Conservation (phyloP, 768 basidiomycete genomes). For the Agaricus blazei region DNA sequence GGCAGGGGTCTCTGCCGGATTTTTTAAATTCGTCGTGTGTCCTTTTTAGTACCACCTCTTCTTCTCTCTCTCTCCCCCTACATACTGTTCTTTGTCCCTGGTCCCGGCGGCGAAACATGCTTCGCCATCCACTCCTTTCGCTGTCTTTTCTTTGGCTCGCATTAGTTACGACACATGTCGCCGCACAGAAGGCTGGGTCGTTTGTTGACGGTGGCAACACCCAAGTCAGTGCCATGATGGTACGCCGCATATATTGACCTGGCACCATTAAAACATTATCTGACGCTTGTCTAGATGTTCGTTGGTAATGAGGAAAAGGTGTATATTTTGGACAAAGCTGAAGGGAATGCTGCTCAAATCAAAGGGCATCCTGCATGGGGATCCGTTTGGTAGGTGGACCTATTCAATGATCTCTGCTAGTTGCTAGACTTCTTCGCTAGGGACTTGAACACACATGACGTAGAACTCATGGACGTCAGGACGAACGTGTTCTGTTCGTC, state of each 20-base stretch:
- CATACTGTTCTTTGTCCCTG: neutral
- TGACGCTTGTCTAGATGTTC: constrained; percentile 51
- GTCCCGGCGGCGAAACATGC: neutral
- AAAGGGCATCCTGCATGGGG: constrained; percentile 74
- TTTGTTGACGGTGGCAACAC: constrained; percentile 43
- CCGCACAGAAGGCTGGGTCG: constrained; percentile 35
- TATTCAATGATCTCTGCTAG: neutral
- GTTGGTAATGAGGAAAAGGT: constrained; percentile 75
- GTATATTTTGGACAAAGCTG: constrained; percentile 90
- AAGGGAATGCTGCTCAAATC: constrained; percentile 64
- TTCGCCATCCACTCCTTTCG: constrained; percentile 8
- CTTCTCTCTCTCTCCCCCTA: neutral
- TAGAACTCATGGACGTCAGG: constrained; percentile 61
- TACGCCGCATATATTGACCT: constrained; percentile 16
- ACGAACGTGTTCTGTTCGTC: constrained; percentile 82
- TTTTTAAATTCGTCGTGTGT: neutral
- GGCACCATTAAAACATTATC: neutral
- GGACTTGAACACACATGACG: constrained; percentile 57
- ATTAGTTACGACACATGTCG: constrained; percentile 22
- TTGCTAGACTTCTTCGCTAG: constrained; percentile 22
- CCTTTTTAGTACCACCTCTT: neutral
- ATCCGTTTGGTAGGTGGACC: constrained; percentile 48
- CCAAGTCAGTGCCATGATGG: constrained; percentile 49
- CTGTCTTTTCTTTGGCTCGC: constrained; percentile 29
- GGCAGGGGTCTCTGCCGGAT: neutral